Evolutionary conservation across 139 green algal genomes (phyloP).

Genomic region (Edaphochlamys debaryana): DNA sequence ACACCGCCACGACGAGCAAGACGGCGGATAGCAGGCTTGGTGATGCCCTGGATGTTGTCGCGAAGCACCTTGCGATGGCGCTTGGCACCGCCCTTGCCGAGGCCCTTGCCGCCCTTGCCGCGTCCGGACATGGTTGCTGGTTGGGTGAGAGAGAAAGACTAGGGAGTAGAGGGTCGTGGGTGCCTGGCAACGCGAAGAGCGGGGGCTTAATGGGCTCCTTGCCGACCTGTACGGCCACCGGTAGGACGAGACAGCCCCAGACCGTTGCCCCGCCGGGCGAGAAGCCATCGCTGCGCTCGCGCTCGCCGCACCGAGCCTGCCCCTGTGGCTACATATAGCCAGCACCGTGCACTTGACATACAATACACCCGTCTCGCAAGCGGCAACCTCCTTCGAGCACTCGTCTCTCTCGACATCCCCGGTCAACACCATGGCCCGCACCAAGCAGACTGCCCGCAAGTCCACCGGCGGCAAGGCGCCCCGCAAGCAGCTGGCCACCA

Average conservation of each 20-base stretch:
- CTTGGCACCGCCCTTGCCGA: slow-evolving; percentile 92
- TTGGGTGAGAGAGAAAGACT: slow-evolving; percentile 94
- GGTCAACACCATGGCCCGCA: slow-evolving; percentile 99
- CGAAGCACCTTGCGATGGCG: slow-evolving; percentile 92
- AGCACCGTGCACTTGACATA: no score
- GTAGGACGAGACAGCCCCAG: slow-evolving; percentile 87
- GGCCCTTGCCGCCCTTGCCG: slow-evolving; percentile 93
- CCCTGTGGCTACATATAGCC: slow-evolving; percentile 96
- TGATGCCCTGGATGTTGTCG: slow-evolving; percentile 97
- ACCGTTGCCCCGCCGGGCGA: slow-evolving; percentile 90
- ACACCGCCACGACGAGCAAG: slow-evolving; percentile 89
- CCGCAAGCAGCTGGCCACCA: slow-evolving; percentile 91
- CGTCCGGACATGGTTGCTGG: slow-evolving; percentile 91
- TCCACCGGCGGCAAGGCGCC: slow-evolving; percentile 93
- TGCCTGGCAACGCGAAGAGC: no score
- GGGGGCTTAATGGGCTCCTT: no score
- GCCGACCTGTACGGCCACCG: no score
- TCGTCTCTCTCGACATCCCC: no score
- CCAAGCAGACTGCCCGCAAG: slow-evolving; percentile 98
- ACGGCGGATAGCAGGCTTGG: slow-evolving; percentile 89
- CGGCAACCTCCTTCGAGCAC: no score
- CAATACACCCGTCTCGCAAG: no score
- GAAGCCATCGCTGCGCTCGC: slow-evolving; percentile 93
- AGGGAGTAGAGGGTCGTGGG: slow-evolving; percentile 72
- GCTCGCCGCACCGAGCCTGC: slow-evolving; percentile 95